Evolutionary conservation across 2,329 filamentous ascomycete species (phyloP).

Genomic region (Laburnicola sp.): DNA sequence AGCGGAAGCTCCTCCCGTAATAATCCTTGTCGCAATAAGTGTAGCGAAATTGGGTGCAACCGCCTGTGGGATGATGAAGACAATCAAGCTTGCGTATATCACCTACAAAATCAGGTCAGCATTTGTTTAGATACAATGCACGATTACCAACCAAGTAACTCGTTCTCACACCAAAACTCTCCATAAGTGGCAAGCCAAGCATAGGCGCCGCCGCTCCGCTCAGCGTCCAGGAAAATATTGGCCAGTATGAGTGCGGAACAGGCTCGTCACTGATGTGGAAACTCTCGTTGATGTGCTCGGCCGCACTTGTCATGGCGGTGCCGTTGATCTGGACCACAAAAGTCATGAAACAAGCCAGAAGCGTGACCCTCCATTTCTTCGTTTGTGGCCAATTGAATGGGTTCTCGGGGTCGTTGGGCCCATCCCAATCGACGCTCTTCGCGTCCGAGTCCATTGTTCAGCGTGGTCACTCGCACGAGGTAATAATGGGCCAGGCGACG

Average conservation of each 20-base stretch:
- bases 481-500: too few relatives aligned
- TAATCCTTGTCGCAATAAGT: constrained; percentile 49
- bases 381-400: constrained; percentile 48
- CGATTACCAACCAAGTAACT: constrained; percentile 44
- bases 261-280: constrained; percentile 44
- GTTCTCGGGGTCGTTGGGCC: constrained; percentile 29
- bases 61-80: constrained; percentile 49
- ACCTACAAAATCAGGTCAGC: constrained; percentile 17
- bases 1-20: constrained; percentile 50
- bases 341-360: constrained; percentile 50
- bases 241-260: constrained; percentile 49
- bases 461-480: background rate
- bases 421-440: constrained; percentile 22
- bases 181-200: constrained; percentile 49
- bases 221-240: constrained; percentile 48
- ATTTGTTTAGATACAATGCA: background rate
- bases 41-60: constrained; percentile 52
- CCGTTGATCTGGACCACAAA: constrained; percentile 39
- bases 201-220: constrained; percentile 49
- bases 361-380: constrained; percentile 50
- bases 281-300: constrained; percentile 43
- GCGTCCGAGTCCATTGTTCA: background rate
- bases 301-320: constrained; percentile 39
- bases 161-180: constrained; percentile 50
- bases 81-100: constrained; percentile 47